Evolutionary conservation across 768 basidiomycete genomes (phyloP).

Genomic region (Termitomyces sp.): DNA sequence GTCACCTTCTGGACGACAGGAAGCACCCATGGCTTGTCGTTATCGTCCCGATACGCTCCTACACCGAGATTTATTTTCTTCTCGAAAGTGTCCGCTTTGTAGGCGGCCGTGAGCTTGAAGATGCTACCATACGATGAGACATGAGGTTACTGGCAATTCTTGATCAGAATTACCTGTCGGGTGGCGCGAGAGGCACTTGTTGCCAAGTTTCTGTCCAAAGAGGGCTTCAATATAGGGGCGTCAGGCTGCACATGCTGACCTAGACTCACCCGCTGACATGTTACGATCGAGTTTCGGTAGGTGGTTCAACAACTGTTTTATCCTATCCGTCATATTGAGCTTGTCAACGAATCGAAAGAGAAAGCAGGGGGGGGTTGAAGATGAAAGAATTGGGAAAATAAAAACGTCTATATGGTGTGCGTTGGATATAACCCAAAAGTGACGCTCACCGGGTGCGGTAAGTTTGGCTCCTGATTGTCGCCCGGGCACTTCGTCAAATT

Average conservation of each 20-base stretch:
- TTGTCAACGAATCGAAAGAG: conserved; percentile 4
- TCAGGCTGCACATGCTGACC: background rate
- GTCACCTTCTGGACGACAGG: conserved; percentile 87
- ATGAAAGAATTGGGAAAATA: background rate
- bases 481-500: background rate
- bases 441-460: conserved; percentile 6
- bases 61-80: conserved; percentile 90
- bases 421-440: background rate
- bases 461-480: conserved; percentile 6
- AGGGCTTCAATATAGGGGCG: conserved; percentile 4
- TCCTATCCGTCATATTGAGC: conserved; percentile 45
- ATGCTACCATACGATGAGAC: conserved; percentile 44
- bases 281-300: conserved; percentile 27
- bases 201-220: conserved; percentile 60
- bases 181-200: conserved; percentile 74
- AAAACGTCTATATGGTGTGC: conserved; percentile 1
- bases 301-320: conserved; percentile 56
- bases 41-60: conserved; percentile 86
- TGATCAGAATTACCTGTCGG: conserved; percentile 55
- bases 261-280: conserved; percentile 51
- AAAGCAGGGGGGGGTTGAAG: background rate
- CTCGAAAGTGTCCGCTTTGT: conserved; percentile 70
- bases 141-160: background rate
- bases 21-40: conserved; percentile 87
- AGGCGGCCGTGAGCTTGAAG: conserved; percentile 86